phyloP scores from a whole-genome alignment of 2,329 filamentous ascomycete genomes.

The Arthrobotrys sinensis region DNA sequence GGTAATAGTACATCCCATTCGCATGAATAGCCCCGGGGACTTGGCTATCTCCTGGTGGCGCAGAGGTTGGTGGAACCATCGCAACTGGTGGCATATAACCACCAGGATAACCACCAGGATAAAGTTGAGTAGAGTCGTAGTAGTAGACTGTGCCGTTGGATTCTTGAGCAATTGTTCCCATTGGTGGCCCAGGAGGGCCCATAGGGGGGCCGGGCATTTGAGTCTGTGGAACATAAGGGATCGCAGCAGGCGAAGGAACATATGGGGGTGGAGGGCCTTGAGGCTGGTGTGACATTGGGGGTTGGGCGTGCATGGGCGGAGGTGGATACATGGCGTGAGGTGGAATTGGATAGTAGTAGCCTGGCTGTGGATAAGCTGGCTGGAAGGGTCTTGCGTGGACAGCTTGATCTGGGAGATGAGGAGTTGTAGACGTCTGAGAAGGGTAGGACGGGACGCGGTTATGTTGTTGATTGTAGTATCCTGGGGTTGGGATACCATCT shows the following conservation, averaged over 20 bases:
- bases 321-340: slow-evolving; percentile 58
- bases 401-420: slow-evolving; percentile 83
- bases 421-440: slow-evolving; percentile 68
- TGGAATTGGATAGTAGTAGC: slow-evolving; percentile 58
- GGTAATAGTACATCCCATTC: slow-evolving; percentile 78
- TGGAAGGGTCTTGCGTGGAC: slow-evolving; percentile 94
- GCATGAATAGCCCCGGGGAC: slow-evolving; percentile 61
- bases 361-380: slow-evolving; percentile 74
- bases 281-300: slow-evolving; percentile 64
- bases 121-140: slow-evolving; percentile 83
- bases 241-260: slow-evolving; percentile 63
- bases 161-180: slow-evolving; percentile 79
- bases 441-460: slow-evolving; percentile 59
- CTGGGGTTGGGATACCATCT: slow-evolving; percentile 64
- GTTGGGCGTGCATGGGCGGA: slow-evolving; percentile 57
- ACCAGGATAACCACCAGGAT: slow-evolving; percentile 75
- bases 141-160: slow-evolving; percentile 97
- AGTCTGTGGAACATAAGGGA: slow-evolving; percentile 65
- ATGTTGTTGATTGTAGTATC: slow-evolving; percentile 58
- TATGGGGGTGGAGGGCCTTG: slow-evolving; percentile 65
- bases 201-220: slow-evolving; percentile 67
- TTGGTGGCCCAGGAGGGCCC: slow-evolving; percentile 63
- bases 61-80: slow-evolving; percentile 75
- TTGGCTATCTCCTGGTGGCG: slow-evolving; percentile 70
- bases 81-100: slow-evolving; percentile 67